Percentiles rank a stretch among this genome's conserved stretches.
Evolutionary conservation across 2,329 filamentous ascomycete genomes (phyloP).

Genomic region (Akanthomyces dipterigenus): DNA sequence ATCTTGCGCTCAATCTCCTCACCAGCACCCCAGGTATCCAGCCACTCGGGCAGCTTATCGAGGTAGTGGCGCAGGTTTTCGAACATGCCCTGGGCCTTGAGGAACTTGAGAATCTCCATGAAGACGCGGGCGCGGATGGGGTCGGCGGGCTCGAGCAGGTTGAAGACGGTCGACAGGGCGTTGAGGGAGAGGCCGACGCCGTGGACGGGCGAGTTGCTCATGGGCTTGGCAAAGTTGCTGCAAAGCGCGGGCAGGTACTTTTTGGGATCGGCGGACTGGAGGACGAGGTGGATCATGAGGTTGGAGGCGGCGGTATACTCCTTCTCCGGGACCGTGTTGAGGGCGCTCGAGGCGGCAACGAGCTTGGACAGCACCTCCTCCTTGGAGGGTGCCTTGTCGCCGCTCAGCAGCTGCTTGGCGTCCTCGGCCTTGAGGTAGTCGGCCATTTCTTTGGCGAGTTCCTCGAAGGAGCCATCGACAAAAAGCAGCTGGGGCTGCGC

Average conservation of each 20-base stretch:
- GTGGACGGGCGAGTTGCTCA: conserved; percentile 79
- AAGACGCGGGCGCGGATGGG: conserved; percentile 86
- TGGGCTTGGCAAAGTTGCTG: conserved; percentile 79
- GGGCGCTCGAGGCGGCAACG: conserved; percentile 66
- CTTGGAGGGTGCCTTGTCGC: conserved; percentile 48
- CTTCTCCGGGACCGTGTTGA: conserved; percentile 89
- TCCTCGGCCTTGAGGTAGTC: conserved; percentile 84
- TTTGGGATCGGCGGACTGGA: conserved; percentile 77
- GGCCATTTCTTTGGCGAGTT: conserved; percentile 90
- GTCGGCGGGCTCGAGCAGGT: conserved; percentile 72
- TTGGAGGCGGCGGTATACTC: conserved; percentile 96
- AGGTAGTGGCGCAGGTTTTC: conserved; percentile 80
- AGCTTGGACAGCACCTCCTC: conserved; percentile 87
- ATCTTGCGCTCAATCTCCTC: conserved; percentile 79
- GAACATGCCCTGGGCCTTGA: conserved; percentile 69
- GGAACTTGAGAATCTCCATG: conserved; percentile 77
- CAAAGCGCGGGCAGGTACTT: conserved; percentile 85
- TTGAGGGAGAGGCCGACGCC: conserved; percentile 81
- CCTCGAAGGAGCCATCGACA: conserved; percentile 88
- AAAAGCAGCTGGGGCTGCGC: conserved; percentile 57
- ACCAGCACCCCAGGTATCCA: conserved; percentile 74
- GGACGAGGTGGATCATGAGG: conserved; percentile 86
- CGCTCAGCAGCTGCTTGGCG: conserved; percentile 67
- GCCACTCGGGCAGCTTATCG: conserved; percentile 74
- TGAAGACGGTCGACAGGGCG: conserved; percentile 92